Evolutionary conservation across 176 grass and related monocot genomes (phyloP).

Genomic region (Melocanna baccifera): DNA sequence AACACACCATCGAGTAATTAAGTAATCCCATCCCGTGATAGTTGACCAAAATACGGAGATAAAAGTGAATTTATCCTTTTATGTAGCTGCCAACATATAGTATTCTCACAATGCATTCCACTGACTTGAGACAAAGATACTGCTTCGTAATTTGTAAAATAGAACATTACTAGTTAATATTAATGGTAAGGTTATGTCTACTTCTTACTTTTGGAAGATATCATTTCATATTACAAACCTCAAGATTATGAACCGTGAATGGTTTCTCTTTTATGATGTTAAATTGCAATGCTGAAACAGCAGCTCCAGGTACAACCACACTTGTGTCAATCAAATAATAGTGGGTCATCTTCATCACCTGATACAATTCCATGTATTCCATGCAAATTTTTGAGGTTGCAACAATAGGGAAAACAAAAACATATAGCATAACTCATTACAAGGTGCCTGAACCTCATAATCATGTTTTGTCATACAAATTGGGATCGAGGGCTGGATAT

Average conservation of each 20-base stretch:
- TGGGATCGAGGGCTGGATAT: constrained; percentile 74
- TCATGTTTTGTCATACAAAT: constrained; percentile 80
- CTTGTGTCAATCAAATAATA: constrained; percentile 96
- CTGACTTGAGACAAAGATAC: neutral
- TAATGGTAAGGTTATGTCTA: neutral
- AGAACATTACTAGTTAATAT: neutral
- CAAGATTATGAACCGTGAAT: constrained; percentile 76
- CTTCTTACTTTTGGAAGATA: neutral
- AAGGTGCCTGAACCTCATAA: constrained; percentile 58
- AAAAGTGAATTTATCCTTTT: neutral
- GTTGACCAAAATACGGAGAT: constrained; percentile 13
- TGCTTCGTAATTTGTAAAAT: neutral
- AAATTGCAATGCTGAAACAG: constrained; percentile 80
- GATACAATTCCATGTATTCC: constrained; percentile 21
- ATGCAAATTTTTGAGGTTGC: neutral
- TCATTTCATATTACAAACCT: constrained; percentile 47
- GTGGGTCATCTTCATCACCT: constrained; percentile 99
- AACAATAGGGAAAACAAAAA: neutral
- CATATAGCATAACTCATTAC: neutral
- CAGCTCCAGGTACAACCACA: constrained; percentile 81
- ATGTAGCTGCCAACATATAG: neutral
- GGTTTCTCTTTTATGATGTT: constrained; percentile 89
- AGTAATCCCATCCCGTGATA: neutral
- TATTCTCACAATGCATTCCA: constrained; percentile 2
- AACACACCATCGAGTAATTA: neutral